Base-by-base conservation (phyloP, 257 asterid species). In the Rubia yunnanensis region DNA sequence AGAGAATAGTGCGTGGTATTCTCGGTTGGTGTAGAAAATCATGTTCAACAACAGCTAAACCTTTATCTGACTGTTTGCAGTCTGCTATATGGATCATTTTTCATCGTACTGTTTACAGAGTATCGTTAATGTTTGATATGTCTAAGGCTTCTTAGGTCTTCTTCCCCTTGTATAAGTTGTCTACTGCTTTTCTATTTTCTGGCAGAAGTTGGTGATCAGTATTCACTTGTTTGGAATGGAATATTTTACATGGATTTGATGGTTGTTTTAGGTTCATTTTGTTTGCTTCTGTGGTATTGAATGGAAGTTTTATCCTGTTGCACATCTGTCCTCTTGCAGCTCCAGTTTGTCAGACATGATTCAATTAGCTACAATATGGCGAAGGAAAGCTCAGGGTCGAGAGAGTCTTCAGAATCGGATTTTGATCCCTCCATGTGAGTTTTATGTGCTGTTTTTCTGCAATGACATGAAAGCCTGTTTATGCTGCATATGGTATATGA, bases 261-360 rank as follows among this genome's bases (percentile, higher is more conserved):
- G 9, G 6, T 59, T 31, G 50, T 44, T 5, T 24, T 35, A 30
- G 1, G 24, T 54, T 44, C 39, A 28, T 26, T 1, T 26, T 5
- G 28, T 30, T 13, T 38, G 27, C 27, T 56, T 27, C 10, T 30
- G 0, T 44, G 28, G 15, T 58, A 13, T 38, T 58, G 36, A 27
- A 36, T 63, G 65, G 4, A 62, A 32, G 14, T 31, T 55, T 26
- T 31, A 17, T 39, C 49, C 60, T 31, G 48, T 65, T 6, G 26
- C 28, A n/a, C 34, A 56, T 20, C 5, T 44, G 6, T 22, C 10
- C 28, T 59, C n/a, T 27, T 79, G 77, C 92, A 91, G 97, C 91
- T 91, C 79, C 85, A 82, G 71, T 91, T 91, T 77, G 55, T 68
- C 49, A 91, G 76, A 50, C 92, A 83, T 63, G 79, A 71, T 60